Base-by-base conservation (phyloP, 257 asterid species). In the Primulina tabacum region DNA sequence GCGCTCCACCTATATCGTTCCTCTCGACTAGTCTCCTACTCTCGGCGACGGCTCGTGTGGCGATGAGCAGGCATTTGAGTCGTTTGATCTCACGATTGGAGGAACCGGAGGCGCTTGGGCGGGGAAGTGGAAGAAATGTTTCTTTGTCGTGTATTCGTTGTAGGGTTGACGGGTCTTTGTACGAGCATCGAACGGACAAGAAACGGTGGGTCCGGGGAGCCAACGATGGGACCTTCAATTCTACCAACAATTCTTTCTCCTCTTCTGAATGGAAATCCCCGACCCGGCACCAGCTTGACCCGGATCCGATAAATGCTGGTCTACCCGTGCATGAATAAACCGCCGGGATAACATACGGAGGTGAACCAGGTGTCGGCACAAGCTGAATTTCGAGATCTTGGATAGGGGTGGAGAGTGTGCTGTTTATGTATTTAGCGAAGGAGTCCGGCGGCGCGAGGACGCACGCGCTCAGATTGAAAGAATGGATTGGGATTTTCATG, bases 141-240 rank as follows among this genome's bases (percentile, higher is more conserved):
- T 87, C 96, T 64, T 82, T 85, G 76, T 90, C 89, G 79, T 80
- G 73, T 63, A 84, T 75, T 70, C 82, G 76, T 70, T 79, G 86
- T 67, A 84, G 89, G 64, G 95, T 89, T 82, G 97, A 94, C 84
- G 95, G 93, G 88, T 94, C 97, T 80, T 76, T 83, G 95, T 82
- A 85, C 24, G 86, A 75, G 86, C 92, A 86, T 69, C 92, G 88
- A 60, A 91, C 92, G 82, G 98, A 77, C 86, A 94, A 73, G 16
- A 82, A 84, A n/a, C 87, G 89, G 73, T 81, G 97, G 95, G 95
- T 62, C 85, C 96, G 85, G 21, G 72, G 74, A 8, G 71, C 76
- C 18, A 95, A 71, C 21, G 92, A 80, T 74, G 97, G 96, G 80
- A 91, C 95, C 74, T 82, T 83, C 61, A 94, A 72, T 82, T 94